phyloP scores from a whole-genome alignment of 352 stramenopile species.

The Plasmopara halstedii region DNA sequence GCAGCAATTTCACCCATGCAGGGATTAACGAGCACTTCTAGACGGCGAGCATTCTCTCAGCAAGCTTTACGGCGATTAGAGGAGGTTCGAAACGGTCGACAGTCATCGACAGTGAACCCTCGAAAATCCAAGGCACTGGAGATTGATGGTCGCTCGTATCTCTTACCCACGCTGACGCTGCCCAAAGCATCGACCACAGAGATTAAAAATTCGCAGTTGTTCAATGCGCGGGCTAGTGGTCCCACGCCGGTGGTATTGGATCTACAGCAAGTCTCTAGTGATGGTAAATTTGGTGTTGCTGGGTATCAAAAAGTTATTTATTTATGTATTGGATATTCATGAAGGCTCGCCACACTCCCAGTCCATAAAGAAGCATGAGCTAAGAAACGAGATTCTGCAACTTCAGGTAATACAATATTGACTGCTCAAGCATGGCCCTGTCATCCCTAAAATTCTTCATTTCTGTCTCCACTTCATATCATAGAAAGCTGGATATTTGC shows the following conservation, averaged over 20 bases:
- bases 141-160: slow-evolving; percentile 59
- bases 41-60: slow-evolving; percentile 49
- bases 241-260: slow-evolving; percentile 63
- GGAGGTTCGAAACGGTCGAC: slow-evolving; percentile 26
- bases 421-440: background rate
- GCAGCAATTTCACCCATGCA: slow-evolving; percentile 21
- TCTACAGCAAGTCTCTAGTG: slow-evolving; percentile 62
- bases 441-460: too few relatives aligned
- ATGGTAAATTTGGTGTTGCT: slow-evolving; percentile 29
- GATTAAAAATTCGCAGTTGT: slow-evolving; percentile 22
- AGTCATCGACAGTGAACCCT: slow-evolving; percentile 20
- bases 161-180: slow-evolving; percentile 64
- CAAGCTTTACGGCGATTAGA: slow-evolving; percentile 43
- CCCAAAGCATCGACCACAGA: slow-evolving; percentile 20
- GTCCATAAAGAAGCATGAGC: slow-evolving; percentile 69
- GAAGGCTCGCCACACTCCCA: slow-evolving; percentile 64
- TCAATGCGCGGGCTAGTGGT: slow-evolving; percentile 33
- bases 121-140: slow-evolving; percentile 26
- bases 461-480: too few relatives aligned
- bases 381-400: slow-evolving; percentile 54
- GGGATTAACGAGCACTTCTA: slow-evolving; percentile 18
- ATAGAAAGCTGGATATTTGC: slow-evolving; percentile 49
- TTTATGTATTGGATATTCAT: background rate
- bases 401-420: slow-evolving; percentile 31
- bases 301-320: background rate